Evolutionary conservation across 148 eudicot species (phyloP).

Genomic region (Fagopyrum tataricum): DNA sequence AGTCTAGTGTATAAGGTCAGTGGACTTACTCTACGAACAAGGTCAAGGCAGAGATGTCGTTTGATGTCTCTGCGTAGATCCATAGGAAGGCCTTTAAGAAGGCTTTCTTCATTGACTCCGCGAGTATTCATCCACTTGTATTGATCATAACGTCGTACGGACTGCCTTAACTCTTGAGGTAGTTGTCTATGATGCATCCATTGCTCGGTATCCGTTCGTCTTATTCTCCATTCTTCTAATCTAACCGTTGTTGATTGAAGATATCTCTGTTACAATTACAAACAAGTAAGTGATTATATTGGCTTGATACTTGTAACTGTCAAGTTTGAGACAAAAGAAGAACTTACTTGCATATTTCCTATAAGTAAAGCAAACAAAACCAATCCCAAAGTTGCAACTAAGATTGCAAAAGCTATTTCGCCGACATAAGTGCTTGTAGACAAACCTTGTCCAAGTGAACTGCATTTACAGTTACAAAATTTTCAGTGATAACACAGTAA

Average conservation of each 20-base stretch:
- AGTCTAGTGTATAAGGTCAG: too few species aligned
- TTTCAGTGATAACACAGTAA: neutral
- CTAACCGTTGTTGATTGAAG: conserved; percentile 68
- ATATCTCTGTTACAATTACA: conserved; percentile 44
- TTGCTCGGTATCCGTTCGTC: conserved; percentile 69
- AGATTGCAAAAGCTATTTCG: conserved; percentile 58
- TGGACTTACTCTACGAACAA: conserved; percentile 61
- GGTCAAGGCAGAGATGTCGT: conserved; percentile 79
- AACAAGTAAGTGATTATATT: neutral
- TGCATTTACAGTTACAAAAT: conserved; percentile 22
- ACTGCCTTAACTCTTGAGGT: conserved; percentile 51
- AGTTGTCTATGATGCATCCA: conserved; percentile 94
- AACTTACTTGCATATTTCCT: conserved; percentile 87
- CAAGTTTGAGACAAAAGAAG: neutral
- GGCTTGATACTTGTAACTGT: neutral
- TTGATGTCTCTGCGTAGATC: conserved; percentile 81
- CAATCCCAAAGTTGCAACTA: conserved; percentile 60
- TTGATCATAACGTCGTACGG: conserved; percentile 65
- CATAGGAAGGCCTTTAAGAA: conserved; percentile 63
- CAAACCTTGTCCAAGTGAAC: conserved; percentile 63
- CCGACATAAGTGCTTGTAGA: conserved; percentile 55
- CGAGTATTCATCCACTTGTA: conserved; percentile 80
- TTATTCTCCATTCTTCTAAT: conserved; percentile 85
- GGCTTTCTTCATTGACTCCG: conserved; percentile 70
- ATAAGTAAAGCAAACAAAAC: conserved; percentile 78